phyloP scores from a whole-genome alignment of 2,329 filamentous ascomycete genomes.

The Aspergillus sp. region DNA sequence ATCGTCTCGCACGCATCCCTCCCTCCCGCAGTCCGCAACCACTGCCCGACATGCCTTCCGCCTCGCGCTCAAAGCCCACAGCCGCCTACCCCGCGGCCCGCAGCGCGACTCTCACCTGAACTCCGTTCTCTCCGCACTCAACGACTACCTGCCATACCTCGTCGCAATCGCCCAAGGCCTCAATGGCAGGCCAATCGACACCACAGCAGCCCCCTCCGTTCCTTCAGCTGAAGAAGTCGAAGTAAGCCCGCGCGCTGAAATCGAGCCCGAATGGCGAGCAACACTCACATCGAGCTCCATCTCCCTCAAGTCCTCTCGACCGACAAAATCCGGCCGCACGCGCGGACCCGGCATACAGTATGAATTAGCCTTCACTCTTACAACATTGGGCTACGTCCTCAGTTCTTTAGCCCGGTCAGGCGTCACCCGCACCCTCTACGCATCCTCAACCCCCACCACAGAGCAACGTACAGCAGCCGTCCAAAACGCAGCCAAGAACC shows the following conservation, averaged over 20 bases:
- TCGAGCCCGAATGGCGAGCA: conserved; percentile 80
- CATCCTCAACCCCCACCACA: conserved; percentile 63
- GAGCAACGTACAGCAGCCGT: conserved; percentile 74
- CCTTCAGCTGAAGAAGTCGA: conserved; percentile 65
- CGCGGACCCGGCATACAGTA: conserved; percentile 76
- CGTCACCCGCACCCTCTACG: conserved; percentile 72
- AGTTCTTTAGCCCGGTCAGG: conserved; percentile 72
- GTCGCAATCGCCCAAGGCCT: conserved; percentile 76
- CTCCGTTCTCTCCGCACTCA: conserved; percentile 69
- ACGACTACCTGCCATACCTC: conserved; percentile 82
- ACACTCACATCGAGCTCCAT: conserved; percentile 60
- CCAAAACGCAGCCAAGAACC: conserved; percentile 72
- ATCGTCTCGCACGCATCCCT: conserved; percentile 82
- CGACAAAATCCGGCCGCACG: conserved; percentile 62
- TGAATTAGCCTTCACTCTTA: conserved; percentile 79
- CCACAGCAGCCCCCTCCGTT: conserved; percentile 3
- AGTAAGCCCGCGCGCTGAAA: conserved; percentile 67
- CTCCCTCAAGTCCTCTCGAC: conserved; percentile 42
- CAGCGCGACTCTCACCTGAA: conserved; percentile 73
- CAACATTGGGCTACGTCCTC: conserved; percentile 75
- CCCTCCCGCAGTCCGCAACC: conserved; percentile 79
- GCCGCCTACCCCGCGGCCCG: conserved; percentile 71
- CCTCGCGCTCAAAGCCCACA: conserved; percentile 84
- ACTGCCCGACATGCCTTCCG: conserved; percentile 83
- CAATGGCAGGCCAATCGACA: conserved; percentile 55